A percentile compares a stretch with the other conserved stretches of the same genome.
Evolutionary conservation across 106 monocot species (phyloP).

Genomic region (Gastrodia elata): DNA sequence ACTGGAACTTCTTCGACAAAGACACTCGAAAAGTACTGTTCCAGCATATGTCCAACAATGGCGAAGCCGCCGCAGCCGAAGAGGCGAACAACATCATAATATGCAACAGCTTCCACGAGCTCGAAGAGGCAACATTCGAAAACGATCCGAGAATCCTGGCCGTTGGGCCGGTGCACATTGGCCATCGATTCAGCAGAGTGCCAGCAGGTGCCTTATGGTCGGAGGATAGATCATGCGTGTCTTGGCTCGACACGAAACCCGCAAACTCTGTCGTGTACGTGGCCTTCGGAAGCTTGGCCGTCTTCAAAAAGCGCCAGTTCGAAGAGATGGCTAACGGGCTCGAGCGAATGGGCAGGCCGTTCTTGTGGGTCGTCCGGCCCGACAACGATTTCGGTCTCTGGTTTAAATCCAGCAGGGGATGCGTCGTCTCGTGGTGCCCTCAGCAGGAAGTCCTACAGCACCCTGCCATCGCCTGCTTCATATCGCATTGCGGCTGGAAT

Average conservation of each 20-base stretch:
- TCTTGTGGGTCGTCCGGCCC: constrained; percentile 56
- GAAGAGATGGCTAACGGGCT: constrained; percentile 48
- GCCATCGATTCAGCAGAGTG: not conserved
- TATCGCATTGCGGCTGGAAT: constrained; percentile 60
- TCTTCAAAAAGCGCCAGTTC: constrained; percentile 31
- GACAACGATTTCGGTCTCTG: too few relatives aligned
- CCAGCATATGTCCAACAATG: not conserved
- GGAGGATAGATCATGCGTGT: constrained; percentile 25
- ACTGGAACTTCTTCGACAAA: constrained; percentile 20
- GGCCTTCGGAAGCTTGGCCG: constrained; percentile 57
- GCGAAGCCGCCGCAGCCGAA: not conserved
- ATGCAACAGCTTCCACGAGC: constrained; percentile 41
- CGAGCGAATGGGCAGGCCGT: constrained; percentile 30
- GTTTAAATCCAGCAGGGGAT: too few relatives aligned
- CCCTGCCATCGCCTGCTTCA: constrained; percentile 42
- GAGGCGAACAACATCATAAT: constrained; percentile 25
- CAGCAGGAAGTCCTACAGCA: constrained; percentile 52
- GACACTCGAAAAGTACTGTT: not conserved
- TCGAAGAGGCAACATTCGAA: constrained; percentile 16
- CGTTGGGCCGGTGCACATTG: constrained; percentile 19
- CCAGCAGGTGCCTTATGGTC: constrained; percentile 30
- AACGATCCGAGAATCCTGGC: constrained; percentile 14
- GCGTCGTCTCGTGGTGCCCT: constrained; percentile 38
- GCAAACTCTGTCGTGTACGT: constrained; percentile 44
- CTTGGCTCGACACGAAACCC: constrained; percentile 46